Percentiles rank a stretch among this genome's conserved stretches.
Evolutionary conservation across 2,329 filamentous ascomycete genomes (phyloP).

Genomic region (Tricladium varicosporioides): DNA sequence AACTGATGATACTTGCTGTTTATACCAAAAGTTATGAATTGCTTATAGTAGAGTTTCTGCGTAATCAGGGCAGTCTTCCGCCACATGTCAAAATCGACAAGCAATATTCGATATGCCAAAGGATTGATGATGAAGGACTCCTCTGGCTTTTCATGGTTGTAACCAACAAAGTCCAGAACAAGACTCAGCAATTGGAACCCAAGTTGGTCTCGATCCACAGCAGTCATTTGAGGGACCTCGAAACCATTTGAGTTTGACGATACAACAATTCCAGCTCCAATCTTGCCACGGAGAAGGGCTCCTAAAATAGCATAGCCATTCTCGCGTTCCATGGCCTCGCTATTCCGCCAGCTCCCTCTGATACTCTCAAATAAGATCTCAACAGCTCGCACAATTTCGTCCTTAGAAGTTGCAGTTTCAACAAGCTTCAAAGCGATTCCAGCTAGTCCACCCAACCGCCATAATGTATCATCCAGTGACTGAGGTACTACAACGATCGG

Average conservation of each 20-base stretch:
- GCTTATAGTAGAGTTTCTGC: conserved; percentile 87
- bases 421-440: conserved; percentile 82
- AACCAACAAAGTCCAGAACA: conserved; percentile 84
- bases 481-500: conserved; percentile 80
- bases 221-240: conserved; percentile 40
- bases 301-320: conserved; percentile 90
- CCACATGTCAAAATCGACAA: conserved; percentile 95
- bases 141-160: conserved; percentile 73
- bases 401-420: conserved; percentile 68
- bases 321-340: conserved; percentile 95
- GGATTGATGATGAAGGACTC: conserved; percentile 95
- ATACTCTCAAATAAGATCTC: conserved; percentile 84
- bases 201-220: conserved; percentile 53
- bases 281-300: conserved; percentile 78
- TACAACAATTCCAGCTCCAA: conserved; percentile 52
- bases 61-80: conserved; percentile 72
- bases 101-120: conserved; percentile 84
- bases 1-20: conserved; percentile 90
- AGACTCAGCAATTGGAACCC: conserved; percentile 68
- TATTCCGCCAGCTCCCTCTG: conserved; percentile 92
- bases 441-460: conserved; percentile 89
- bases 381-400: conserved; percentile 72
- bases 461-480: conserved; percentile 85
- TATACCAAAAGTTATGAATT: conserved; percentile 85
- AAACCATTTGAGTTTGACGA: conserved; percentile 33